phyloP scores from a whole-genome alignment of 164 flowering plant genomes.

The Saururus chinensis region DNA sequence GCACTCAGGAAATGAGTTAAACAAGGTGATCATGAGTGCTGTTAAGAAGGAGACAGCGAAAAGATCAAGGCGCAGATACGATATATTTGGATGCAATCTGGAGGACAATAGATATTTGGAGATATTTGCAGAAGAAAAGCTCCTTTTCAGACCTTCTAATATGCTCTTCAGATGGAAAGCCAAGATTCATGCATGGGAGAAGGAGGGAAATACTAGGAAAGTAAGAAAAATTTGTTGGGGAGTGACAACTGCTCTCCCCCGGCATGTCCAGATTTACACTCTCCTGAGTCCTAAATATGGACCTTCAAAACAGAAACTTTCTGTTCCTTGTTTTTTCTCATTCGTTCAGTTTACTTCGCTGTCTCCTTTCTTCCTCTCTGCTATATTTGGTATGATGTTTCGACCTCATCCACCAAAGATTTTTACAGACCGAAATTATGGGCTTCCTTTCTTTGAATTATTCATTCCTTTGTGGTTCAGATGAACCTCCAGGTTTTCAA shows the following conservation, averaged over 20 bases:
- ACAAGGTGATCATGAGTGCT: too few species aligned
- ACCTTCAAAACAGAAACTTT: not conserved
- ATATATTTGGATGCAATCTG: too few species aligned
- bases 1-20: too few species aligned
- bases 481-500: not conserved
- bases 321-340: not conserved
- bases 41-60: too few species aligned
- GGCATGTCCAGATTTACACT: not conserved
- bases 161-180: not conserved
- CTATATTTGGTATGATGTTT: not conserved
- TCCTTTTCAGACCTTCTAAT: not conserved
- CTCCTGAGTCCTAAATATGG: not conserved
- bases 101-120: too few species aligned
- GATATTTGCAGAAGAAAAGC: too few species aligned
- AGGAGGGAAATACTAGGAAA: not conserved
- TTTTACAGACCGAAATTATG: not conserved
- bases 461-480: not conserved
- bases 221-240: not conserved
- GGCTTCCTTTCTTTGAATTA: not conserved
- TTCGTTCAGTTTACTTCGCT: not conserved
- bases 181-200: not conserved
- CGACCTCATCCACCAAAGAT: conserved; percentile 4
- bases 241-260: not conserved
- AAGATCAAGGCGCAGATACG: too few species aligned
- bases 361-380: not conserved